Percentiles rank a stretch among this genome's conserved stretches.
These are phyloP conservation scores for Ascochyta viciae-villosae DNA, from an alignment of 2,329 filamentous ascomycete species.

Conservation along the genomic window DNA sequence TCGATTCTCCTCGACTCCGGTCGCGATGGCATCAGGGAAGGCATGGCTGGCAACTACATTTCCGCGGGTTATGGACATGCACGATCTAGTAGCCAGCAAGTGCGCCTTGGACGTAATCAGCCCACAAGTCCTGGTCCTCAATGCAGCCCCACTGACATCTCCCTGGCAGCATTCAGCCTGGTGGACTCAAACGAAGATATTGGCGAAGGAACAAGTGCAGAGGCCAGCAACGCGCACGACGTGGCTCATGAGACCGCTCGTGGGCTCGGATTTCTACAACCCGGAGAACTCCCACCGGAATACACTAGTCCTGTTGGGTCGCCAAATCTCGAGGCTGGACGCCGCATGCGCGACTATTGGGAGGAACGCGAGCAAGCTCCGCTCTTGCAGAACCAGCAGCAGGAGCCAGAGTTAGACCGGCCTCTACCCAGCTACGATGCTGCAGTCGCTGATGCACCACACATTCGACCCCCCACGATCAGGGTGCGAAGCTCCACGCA, in stretches of 20 bases:
- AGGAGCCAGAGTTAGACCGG: conserved; percentile 51
- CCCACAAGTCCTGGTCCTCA: conserved; percentile 88
- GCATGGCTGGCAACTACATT: conserved; percentile 57
- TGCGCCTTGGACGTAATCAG: conserved; percentile 69
- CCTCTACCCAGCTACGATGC: conserved; percentile 86
- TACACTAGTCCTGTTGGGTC: conserved; percentile 55
- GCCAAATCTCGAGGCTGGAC: conserved; percentile 61
- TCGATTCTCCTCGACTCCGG: conserved; percentile 93
- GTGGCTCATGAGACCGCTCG: conserved; percentile 31
- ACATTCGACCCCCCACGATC: conserved; percentile 31
- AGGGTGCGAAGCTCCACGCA: conserved; percentile 37
- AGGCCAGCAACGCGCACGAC: conserved; percentile 24
- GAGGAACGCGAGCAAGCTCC: conserved; percentile 58
- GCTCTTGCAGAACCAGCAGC: conserved; percentile 45
- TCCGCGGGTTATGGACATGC: conserved; percentile 65
- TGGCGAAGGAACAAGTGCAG: conserved; percentile 71
- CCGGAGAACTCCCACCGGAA: conserved; percentile 56
- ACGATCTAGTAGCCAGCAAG: conserved; percentile 78
- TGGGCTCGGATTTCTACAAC: conserved; percentile 45
- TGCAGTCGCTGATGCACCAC: conserved; percentile 72
- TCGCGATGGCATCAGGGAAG: conserved; percentile 59
- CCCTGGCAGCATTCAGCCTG: conserved; percentile 82
- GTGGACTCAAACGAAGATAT: conserved; percentile 71
- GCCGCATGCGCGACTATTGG: conserved; percentile 46
- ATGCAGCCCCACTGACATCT: conserved; percentile 94